Evolutionary conservation across 768 basidiomycete species (phyloP).

Genomic region (Serendipita vermifera): DNA sequence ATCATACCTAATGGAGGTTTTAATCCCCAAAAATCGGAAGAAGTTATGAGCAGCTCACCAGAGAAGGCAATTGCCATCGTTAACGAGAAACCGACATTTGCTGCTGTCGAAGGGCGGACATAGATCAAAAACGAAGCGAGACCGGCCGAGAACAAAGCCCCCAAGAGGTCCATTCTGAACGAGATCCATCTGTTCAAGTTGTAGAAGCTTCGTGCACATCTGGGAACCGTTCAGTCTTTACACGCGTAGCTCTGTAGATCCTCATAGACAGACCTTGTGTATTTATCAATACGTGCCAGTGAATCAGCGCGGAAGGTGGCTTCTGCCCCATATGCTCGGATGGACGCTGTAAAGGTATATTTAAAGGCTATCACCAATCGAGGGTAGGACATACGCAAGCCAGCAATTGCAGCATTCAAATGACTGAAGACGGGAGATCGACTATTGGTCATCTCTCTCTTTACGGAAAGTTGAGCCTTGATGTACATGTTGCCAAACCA

Average conservation of each 20-base stretch:
- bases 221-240: no score
- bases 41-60: not conserved
- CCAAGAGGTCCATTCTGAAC: conserved; percentile 46
- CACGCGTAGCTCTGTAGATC: no score
- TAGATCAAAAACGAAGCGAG: conserved; percentile 49
- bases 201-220: conserved; percentile 36
- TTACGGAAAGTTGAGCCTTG: conserved; percentile 41
- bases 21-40: not conserved
- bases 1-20: not conserved
- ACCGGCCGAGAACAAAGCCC: conserved; percentile 39
- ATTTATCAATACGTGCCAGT: conserved; percentile 41
- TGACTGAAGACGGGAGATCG: conserved; percentile 38
- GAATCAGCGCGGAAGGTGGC: conserved; percentile 33
- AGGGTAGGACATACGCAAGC: conserved; percentile 28
- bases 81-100: conserved; percentile 21
- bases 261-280: conserved; percentile 22
- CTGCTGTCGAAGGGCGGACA: conserved; percentile 27
- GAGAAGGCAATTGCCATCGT: conserved; percentile 14
- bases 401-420: conserved; percentile 45
- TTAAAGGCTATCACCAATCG: conserved; percentile 16
- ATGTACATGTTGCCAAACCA: conserved; percentile 40
- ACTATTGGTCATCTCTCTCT: conserved; percentile 42
- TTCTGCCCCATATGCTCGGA: conserved; percentile 55
- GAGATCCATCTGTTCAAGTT: conserved; percentile 43
- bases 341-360: conserved; percentile 25